Evolutionary conservation across 768 basidiomycete species (phyloP).

Genomic region (Naematelia encephala): DNA sequence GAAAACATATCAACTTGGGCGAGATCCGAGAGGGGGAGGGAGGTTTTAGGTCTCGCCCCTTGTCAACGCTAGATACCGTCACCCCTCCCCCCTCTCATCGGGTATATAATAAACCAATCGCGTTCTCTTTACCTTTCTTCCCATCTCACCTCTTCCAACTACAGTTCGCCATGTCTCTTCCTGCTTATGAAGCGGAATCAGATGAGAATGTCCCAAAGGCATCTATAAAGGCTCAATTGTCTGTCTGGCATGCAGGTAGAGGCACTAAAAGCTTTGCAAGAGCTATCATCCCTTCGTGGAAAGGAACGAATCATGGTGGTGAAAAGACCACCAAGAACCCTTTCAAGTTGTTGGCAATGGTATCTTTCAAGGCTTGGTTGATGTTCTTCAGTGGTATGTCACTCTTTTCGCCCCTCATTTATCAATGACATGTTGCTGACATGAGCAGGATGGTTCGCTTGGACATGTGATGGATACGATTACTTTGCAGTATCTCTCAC

Average conservation of each 20-base stretch:
- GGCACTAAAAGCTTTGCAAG: conserved; percentile 32
- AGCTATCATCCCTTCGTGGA: conserved; percentile 32
- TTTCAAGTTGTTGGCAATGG: conserved; percentile 40
- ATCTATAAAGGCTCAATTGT: conserved; percentile 29
- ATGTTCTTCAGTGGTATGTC: conserved; percentile 44
- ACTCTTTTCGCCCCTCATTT: not conserved
- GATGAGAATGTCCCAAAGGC: conserved; percentile 12
- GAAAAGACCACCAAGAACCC: conserved; percentile 41
- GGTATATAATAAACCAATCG: too few species aligned
- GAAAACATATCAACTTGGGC: too few species aligned
- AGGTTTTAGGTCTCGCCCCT: too few species aligned
- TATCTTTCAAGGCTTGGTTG: conserved; percentile 42
- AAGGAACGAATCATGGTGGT: conserved; percentile 9
- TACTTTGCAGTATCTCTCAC: conserved; percentile 66
- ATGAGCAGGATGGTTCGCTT: conserved; percentile 62
- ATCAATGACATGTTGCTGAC: not conserved
- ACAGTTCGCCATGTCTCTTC: not conserved
- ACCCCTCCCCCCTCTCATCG: not conserved
- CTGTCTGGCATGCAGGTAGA: conserved; percentile 38
- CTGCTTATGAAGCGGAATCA: not conserved
- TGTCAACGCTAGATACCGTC: not conserved
- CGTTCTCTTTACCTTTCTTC: not conserved
- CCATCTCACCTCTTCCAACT: not conserved
- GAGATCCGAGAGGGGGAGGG: too few species aligned
- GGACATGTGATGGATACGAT: conserved; percentile 83